These are phyloP conservation scores for Serpula lacrymans DNA, from an alignment of 768 basidiomycete genomes.

Conservation along the genomic window DNA sequence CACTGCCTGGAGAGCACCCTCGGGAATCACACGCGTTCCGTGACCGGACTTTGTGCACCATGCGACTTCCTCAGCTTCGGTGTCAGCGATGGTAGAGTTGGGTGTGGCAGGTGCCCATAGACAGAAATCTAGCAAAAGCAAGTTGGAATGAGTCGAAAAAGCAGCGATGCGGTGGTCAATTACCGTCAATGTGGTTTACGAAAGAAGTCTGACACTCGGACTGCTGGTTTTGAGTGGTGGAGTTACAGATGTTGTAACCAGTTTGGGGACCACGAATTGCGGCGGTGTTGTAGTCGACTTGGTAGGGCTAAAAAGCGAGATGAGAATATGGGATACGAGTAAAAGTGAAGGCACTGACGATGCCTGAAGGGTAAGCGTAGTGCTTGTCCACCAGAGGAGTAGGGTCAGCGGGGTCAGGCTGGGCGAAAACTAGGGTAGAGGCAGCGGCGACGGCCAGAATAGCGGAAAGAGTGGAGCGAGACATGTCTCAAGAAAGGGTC, in stretches of 20 bases:
- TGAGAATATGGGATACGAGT: not conserved
- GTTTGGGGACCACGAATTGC: conserved; percentile 52
- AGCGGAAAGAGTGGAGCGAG: conserved; percentile 44
- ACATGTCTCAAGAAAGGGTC: conserved; percentile 35
- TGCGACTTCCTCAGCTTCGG: conserved; percentile 69
- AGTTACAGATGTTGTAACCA: conserved; percentile 69
- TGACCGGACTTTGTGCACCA: conserved; percentile 73
- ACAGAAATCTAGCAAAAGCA: conserved; percentile 55
- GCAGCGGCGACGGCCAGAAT: conserved; percentile 30
- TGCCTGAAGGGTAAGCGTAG: conserved; percentile 40
- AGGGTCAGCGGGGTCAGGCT: conserved; percentile 37
- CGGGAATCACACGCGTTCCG: conserved; percentile 74
- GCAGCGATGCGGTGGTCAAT: conserved; percentile 1
- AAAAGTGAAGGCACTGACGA: conserved; percentile 29
- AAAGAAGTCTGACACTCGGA: conserved; percentile 72
- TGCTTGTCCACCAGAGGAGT: conserved; percentile 45
- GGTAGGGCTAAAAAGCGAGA: conserved; percentile 39
- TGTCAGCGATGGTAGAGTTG: conserved; percentile 55
- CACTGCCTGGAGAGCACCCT: conserved; percentile 57
- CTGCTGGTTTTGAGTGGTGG: conserved; percentile 54
- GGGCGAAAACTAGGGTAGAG: conserved; percentile 28
- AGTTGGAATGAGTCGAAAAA: conserved; percentile 21
- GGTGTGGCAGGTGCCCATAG: conserved; percentile 57
- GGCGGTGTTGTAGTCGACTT: conserved; percentile 39
- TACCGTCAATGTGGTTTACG: conserved; percentile 54